Base-by-base conservation (phyloP, 208 protist genomes). In the Perkinsela sp. region DNA sequence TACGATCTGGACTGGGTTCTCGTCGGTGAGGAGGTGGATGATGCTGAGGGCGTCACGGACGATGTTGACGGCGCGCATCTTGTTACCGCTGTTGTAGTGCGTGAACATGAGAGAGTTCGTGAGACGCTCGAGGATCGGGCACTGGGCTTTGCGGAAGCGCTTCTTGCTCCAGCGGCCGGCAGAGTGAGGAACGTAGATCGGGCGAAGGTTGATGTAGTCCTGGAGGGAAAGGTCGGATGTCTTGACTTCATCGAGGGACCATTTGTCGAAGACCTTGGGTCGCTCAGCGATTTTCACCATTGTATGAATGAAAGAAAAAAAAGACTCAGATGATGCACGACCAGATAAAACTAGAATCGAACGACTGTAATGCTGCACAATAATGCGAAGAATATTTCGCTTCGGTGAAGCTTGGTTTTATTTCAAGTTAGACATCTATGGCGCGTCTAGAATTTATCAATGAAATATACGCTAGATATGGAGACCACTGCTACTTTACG, bases 21-120 rank as follows among this genome's bases (percentile, higher is more conserved):
- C 75, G 70, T 97, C 95, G 48, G 97, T 98, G 73, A 97, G 75
- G 31, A 99, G 83, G 86, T 97, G 83, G 80, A 99, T 96, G 76
- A 99, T 93, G 76, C 99, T 96, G 73, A 99, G 97, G 31, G 92
- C 87, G 79, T 98, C 90, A 77, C 96, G 89, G 72, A 99, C 81
- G 74, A 98, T 95, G 74, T 94, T 90, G 68, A 97, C 86, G 70
- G 97, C 94, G 89, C 98, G 92, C 32, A 99, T 73, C 90, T 99
- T 99, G 86, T 98, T 98, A 78, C 97, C 97, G 83, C 97, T 98
- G 82, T 98, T 98, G 76, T 96, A 89, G 68, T 96, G 96, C 81
- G 97, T 93, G 87, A 96, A 95, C 95, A 98, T 98, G 66, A 98
- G 76, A 70, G 88, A 90, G 88, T 96, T 96, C 32, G 88, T 87